Percentiles rank a stretch among this genome's conserved stretches.
Evolutionary conservation across 2,329 filamentous ascomycete species (phyloP).

Genomic region (Trichothecium sympodiale): DNA sequence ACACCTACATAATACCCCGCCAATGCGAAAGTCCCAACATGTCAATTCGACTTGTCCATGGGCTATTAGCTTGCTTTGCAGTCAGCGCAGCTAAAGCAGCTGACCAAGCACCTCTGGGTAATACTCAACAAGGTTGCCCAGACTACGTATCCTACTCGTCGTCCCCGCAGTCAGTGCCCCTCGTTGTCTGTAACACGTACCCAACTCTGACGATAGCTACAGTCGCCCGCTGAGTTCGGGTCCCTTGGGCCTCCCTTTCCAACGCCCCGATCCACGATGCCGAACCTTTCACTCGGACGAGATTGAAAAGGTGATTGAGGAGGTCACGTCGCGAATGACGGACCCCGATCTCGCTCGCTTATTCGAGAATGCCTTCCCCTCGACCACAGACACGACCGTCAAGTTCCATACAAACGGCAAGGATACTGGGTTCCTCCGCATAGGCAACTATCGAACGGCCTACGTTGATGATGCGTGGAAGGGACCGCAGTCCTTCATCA

Average conservation of each 20-base stretch:
- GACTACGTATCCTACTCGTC: conserved; percentile 28
- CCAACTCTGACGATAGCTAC: neutral
- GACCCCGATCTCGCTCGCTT: conserved; percentile 82
- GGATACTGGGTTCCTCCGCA: conserved; percentile 24
- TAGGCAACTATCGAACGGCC: conserved; percentile 16
- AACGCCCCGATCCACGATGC: conserved; percentile 70
- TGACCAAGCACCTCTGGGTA: conserved; percentile 14
- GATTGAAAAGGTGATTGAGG: conserved; percentile 78
- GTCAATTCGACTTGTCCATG: too few species aligned
- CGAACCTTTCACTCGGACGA: conserved; percentile 80
- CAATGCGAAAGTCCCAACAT: too few species aligned
- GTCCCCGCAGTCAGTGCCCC: conserved; percentile 24
- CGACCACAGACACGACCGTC: conserved; percentile 73
- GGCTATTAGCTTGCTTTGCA: conserved; percentile 8
- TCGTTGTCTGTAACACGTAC: neutral
- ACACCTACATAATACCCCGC: too few species aligned
- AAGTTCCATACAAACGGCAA: conserved; percentile 68
- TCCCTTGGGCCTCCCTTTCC: conserved; percentile 69
- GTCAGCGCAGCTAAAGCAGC: conserved; percentile 8
- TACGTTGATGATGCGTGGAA: conserved; percentile 57
- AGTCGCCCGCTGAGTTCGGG: conserved; percentile 74
- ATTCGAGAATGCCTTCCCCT: conserved; percentile 93
- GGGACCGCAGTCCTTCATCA: conserved; percentile 83
- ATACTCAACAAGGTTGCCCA: conserved; percentile 22
- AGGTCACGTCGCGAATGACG: conserved; percentile 68